Conservation (phyloP, 495 filamentous ascomycete species). For the Neurospora tetraspora region DNA sequence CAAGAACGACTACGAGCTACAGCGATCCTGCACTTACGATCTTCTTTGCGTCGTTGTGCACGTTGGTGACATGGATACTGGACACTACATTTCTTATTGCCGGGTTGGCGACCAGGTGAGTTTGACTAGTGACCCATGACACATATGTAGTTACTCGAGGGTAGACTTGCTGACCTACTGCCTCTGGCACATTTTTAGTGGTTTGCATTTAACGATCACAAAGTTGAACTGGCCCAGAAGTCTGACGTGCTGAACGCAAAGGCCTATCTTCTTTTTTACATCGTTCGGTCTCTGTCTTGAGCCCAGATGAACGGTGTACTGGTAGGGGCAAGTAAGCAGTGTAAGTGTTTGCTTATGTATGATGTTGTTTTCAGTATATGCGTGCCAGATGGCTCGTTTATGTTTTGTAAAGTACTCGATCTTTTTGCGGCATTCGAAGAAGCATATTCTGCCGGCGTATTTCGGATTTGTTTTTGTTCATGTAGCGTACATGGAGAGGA, state of each 20-base stretch:
- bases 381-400: neutral
- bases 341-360: neutral
- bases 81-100: slow-evolving; percentile 85
- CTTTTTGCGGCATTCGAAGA: neutral
- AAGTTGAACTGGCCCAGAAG: slow-evolving; percentile 68
- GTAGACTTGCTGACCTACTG: neutral
- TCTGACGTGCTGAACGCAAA: slow-evolving; percentile 70
- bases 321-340: neutral
- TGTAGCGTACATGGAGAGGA: neutral
- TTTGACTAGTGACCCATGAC: slow-evolving; percentile 1
- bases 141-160: neutral
- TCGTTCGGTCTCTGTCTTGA: slow-evolving; percentile 48
- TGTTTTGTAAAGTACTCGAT: neutral
- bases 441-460: neutral
- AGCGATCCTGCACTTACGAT: slow-evolving; percentile 60
- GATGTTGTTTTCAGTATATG: neutral
- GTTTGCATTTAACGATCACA: slow-evolving; percentile 88
- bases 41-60: slow-evolving; percentile 79
- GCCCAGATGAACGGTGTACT: neutral
- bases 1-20: slow-evolving; percentile 37
- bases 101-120: slow-evolving; percentile 65
- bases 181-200: slow-evolving; percentile 40
- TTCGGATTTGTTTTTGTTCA: neutral
- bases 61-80: slow-evolving; percentile 73
- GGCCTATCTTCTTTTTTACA: slow-evolving; percentile 85